A percentile compares a stretch with the other conserved stretches of the same genome.
phyloP scores from a whole-genome alignment of 495 filamentous ascomycete species.

The Trichoderma asperelloides region DNA sequence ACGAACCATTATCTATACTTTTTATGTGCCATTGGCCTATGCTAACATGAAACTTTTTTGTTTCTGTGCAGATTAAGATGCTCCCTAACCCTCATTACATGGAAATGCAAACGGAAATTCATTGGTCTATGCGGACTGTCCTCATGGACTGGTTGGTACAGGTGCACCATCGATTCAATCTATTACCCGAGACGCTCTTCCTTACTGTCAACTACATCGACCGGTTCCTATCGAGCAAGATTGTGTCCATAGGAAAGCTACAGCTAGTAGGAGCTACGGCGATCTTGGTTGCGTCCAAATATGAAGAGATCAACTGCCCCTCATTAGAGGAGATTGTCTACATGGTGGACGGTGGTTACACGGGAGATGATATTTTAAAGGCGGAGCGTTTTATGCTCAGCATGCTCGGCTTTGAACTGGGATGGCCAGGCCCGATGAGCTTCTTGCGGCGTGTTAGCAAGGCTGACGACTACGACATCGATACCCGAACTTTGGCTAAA shows the following conservation, averaged over 20 bases:
- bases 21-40: not conserved
- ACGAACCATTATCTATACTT: not conserved
- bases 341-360: slow-evolving; percentile 94
- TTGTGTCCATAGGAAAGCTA: slow-evolving; percentile 88
- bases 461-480: slow-evolving; percentile 93
- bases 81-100: slow-evolving; percentile 87
- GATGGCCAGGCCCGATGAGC: slow-evolving; percentile 97
- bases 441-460: slow-evolving; percentile 96
- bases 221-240: slow-evolving; percentile 88
- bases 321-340: slow-evolving; percentile 92
- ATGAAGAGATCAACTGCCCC: slow-evolving; percentile 96
- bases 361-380: slow-evolving; percentile 85
- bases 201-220: slow-evolving; percentile 93
- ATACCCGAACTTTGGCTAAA: slow-evolving; percentile 92
- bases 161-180: slow-evolving; percentile 81
- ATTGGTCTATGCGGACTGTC: slow-evolving; percentile 97
- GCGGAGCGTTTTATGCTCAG: slow-evolving; percentile 96
- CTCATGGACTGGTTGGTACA: slow-evolving; percentile 98
- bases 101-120: slow-evolving; percentile 92
- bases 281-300: slow-evolving; percentile 93
- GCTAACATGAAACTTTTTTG: slow-evolving; percentile 14
- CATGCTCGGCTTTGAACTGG: slow-evolving; percentile 89
- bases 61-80: slow-evolving; percentile 55
- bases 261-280: slow-evolving; percentile 95
- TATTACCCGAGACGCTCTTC: slow-evolving; percentile 91